Base-by-base conservation (phyloP, 768 basidiomycete genomes). In the Amanita rubescens region DNA sequence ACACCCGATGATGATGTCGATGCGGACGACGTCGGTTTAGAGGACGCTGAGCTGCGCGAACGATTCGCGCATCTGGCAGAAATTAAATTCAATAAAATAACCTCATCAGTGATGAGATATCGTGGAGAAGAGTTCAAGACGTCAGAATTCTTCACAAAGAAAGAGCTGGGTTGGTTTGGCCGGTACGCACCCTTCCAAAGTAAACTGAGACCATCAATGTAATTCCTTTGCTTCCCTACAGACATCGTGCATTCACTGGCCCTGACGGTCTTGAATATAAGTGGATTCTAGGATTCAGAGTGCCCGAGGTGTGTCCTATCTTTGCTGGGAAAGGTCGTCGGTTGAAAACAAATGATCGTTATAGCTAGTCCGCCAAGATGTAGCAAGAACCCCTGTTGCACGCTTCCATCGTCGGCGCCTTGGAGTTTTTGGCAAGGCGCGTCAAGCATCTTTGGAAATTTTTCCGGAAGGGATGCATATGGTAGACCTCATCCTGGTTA, bases 161-260 rank as follows among this genome's bases (percentile, higher is more conserved):
- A 53, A 41, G 43, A 43, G 22, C 25, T 54, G 59, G 34, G n/a
- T n/a, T 44, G 45, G 43, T 47, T 22, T 25, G 56, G 59, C 39
- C 59, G 59, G 62, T 62, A 41, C 43, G 59, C 39, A 43, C n/a
- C 14, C 11, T 42, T 35, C 17, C n/a, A 15, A 3, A 19, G 20
- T 5, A 19, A 15, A 39, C 11, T 1, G 9, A 5, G 11, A 12
- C 27, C 37, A 25, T 1, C 22, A 32, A 12, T 24, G 15, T 25
- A 25, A 32, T 12, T 9, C 27, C 19, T 10, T 8, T 22, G 51
- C 11, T 15, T 53, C 44, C 17, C 0, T 14, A 19, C 19, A 71
- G 69, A 27, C 62, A 62, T 7, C 67, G 67, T n/a, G 59, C 64
- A 10, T 73, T 73, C 42, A 65, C 50, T 1, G 71, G 67, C 0